Evolutionary conservation across 2,329 filamentous ascomycete species (phyloP), one percentile per base, ranked within the genome.

Genomic region (Sarocladium strictum): DNA sequence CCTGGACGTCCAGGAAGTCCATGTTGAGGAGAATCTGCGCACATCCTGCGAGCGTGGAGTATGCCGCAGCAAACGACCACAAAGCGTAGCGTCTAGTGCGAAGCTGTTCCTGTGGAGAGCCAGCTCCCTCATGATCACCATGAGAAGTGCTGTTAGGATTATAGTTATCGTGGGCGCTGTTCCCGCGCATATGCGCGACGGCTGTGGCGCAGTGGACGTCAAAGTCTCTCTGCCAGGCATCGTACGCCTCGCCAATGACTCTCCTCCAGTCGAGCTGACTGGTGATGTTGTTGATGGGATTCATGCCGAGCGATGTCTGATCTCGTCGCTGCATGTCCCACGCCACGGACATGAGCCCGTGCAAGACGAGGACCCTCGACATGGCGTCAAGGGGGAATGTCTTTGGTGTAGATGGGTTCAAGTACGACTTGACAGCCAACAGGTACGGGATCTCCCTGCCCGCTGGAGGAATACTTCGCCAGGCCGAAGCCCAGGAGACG

Each of bases 281-380:
- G 3, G 33, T 54, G 23, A 40, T 56, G 7, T 59, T 56, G 3
- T 59, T 56, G 12, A 61, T 59, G 11, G 61, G 59, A 12, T 69
- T 63, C 14, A 73, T 68, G 0, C 79, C 78, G 0, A 85, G 72
- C 0, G 79, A 78, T 0, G 81, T 85, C 60, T 85, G 81, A 54
- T 85, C 83, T 6, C 83, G 71, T 1, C 83, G 71, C 52, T 80
- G 78, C 69, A 86, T 77, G 56, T 85, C 82, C 73, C 81, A 84
- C 2, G 76, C 76, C 2, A 85, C 73, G 0, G 80, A 83, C 81
- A 86, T 84, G 1, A 85, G 65, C 0, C 82, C 83, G 49, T 85
- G 82, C 0, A 85, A 68, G 1, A 85, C 64, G 1, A 85, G 66
- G 0, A 81, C 65, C 0, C 80, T 69, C 0, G 81, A 80, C 0